phyloP scores from a whole-genome alignment of 164 flowering plant genomes.

The Nelumbo lutea region DNA sequence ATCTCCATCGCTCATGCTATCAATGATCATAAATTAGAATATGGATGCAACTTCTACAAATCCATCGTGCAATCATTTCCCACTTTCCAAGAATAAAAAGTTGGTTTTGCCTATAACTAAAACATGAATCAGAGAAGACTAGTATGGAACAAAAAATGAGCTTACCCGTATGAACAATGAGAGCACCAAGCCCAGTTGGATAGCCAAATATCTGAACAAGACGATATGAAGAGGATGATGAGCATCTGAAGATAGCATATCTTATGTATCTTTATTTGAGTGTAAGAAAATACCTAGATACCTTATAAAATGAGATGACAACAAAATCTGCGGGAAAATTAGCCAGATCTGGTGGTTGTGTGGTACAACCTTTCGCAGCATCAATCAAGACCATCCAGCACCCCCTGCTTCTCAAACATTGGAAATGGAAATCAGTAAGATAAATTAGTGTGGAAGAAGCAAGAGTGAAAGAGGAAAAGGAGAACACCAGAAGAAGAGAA shows the following conservation, averaged over 20 bases:
- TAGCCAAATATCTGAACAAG: constrained; percentile 79
- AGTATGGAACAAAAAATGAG: background rate
- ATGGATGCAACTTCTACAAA: background rate
- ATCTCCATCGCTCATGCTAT: no score
- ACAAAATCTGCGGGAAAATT: constrained; percentile 84
- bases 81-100: no score
- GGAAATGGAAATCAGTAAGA: no score
- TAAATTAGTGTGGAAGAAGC: no score
- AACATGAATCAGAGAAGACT: background rate
- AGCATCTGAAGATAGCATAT: background rate
- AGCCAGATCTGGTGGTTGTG: constrained; percentile 77
- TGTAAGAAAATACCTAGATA: constrained; percentile 11
- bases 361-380: constrained; percentile 97
- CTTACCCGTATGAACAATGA: constrained; percentile 67
- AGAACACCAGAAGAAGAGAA: no score
- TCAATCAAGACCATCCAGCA: constrained; percentile 89
- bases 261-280: background rate
- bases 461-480: no score
- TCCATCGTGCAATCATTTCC: background rate
- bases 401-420: constrained; percentile 38
- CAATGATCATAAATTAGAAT: background rate
- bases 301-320: constrained; percentile 92
- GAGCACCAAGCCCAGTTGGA: constrained; percentile 99
- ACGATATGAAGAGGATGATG: constrained; percentile 2
- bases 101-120: background rate